These are phyloP conservation scores for Phytopythium ostracodes DNA, from an alignment of 352 stramenopile species.

Conservation along the genomic window DNA sequence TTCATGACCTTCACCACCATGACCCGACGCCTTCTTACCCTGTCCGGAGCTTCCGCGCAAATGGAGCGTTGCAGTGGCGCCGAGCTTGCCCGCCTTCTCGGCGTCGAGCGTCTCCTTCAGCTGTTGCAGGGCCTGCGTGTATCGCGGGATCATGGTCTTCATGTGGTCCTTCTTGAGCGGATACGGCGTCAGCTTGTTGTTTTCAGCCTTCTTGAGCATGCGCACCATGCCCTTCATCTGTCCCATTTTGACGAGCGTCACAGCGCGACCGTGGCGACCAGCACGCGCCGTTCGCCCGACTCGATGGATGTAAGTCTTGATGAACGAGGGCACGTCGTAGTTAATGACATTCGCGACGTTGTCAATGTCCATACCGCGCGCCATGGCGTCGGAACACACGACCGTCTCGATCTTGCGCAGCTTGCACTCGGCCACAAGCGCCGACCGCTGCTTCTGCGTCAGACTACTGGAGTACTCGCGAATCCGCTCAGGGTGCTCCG, in stretches of 20 bases:
- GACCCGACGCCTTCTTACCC: background rate
- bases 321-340: constrained; percentile 90
- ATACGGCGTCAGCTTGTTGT: constrained; percentile 67
- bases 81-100: constrained; percentile 64
- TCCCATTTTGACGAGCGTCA: constrained; percentile 82
- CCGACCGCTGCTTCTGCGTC: constrained; percentile 75
- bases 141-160: constrained; percentile 74
- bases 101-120: constrained; percentile 79
- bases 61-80: constrained; percentile 39
- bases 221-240: constrained; percentile 76
- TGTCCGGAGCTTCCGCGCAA: constrained; percentile 3
- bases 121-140: constrained; percentile 60
- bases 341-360: constrained; percentile 92
- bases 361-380: constrained; percentile 92
- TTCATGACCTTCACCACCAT: background rate
- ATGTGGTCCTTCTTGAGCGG: constrained; percentile 65
- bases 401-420: constrained; percentile 62
- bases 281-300: constrained; percentile 81
- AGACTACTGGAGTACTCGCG: constrained; percentile 81
- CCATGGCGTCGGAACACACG: constrained; percentile 92
- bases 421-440: constrained; percentile 78
- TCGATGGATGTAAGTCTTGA: constrained; percentile 91
- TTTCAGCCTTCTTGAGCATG: constrained; percentile 85
- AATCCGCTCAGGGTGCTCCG: constrained; percentile 44
- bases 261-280: constrained; percentile 61